Evolutionary conservation across 208 protist species (phyloP).

Genomic region (Acanthamoeba castellanii): DNA sequence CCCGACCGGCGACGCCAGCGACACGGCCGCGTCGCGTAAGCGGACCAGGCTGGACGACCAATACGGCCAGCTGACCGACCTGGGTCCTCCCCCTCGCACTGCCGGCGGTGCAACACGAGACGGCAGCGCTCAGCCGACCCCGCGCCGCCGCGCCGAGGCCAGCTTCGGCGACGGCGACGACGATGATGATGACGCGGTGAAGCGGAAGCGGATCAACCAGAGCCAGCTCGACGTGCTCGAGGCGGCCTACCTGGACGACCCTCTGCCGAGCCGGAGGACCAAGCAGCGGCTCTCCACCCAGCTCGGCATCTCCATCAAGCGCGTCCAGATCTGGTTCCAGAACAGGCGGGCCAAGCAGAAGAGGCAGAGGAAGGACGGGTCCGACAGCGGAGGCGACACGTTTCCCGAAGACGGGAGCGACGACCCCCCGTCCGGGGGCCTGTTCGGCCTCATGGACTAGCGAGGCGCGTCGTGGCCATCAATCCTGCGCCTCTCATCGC

Average conservation of each 20-base stretch:
- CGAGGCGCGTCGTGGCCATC: neutral
- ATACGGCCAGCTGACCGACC: neutral
- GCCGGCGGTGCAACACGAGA: neutral
- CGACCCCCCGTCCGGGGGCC: neutral
- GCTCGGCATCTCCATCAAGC: conserved; percentile 39
- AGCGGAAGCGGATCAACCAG: conserved; percentile 17
- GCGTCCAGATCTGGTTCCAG: conserved; percentile 57
- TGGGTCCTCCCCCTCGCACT: neutral
- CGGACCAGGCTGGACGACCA: neutral
- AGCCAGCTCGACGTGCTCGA: conserved; percentile 42
- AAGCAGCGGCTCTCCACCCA: conserved; percentile 8
- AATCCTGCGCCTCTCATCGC: neutral
- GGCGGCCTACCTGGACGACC: conserved; percentile 20
- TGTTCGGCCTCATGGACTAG: neutral
- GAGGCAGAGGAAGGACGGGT: neutral
- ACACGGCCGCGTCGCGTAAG: no score
- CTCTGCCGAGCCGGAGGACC: conserved; percentile 28
- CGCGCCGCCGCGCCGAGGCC: neutral
- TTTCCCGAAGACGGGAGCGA: conserved; percentile 4
- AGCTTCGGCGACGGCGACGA: no score
- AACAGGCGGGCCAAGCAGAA: conserved; percentile 40
- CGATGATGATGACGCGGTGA: neutral
- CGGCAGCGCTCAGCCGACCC: neutral
- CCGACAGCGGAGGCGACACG: neutral
- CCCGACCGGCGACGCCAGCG: no score